Base-by-base conservation (phyloP, 2,329 filamentous ascomycete species). In the Dothideomycetes sp. region DNA sequence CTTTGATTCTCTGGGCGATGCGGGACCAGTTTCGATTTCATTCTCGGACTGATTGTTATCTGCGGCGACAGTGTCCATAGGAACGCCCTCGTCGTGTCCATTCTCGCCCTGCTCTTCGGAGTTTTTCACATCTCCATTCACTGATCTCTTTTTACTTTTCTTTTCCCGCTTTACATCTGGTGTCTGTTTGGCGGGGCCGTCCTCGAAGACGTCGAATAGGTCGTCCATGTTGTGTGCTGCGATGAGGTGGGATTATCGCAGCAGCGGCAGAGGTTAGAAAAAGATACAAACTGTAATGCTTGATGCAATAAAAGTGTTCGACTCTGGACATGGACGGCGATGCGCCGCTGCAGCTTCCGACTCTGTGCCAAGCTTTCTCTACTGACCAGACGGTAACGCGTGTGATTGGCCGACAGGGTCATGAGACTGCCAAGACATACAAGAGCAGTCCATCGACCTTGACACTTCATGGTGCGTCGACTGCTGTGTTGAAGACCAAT, bases 71-170 rank as follows among this genome's bases (percentile, higher is more conserved):
- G 22, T 27, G 22, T 12, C 22, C 22, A 27, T 27, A 12, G 22
- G 7, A 43, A 45, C 45, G 42, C 37, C 36, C 16, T 42, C 14
- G 18, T 33, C 36, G 15, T 42, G 32, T 14, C 8, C 31, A 11
- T 47, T 47, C 12, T 50, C 51, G 30, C 44, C 36, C 9, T 40
- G 29, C 17, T 42, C 38, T 39, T 52, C 47, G 27, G 54, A 58
- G 50, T 65, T 65, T 55, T 88, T 89, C 48, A 86, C 76, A 44
- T 77, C 75, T 45, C 86, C 85, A 58, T 87, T 88, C 30, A 81
- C 80, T 60, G 86, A 84, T 61, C 87, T 77, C 72, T 95, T 94
- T 66, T 87, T 91, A 65, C 69, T 83, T 60, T 73, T 77, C 47
- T 58, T 62, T 34, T 58, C 50, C 15, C 44, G 49, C 19, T 46